phyloP scores from a whole-genome alignment of 768 basidiomycete genomes.

The Amanita rimosa region DNA sequence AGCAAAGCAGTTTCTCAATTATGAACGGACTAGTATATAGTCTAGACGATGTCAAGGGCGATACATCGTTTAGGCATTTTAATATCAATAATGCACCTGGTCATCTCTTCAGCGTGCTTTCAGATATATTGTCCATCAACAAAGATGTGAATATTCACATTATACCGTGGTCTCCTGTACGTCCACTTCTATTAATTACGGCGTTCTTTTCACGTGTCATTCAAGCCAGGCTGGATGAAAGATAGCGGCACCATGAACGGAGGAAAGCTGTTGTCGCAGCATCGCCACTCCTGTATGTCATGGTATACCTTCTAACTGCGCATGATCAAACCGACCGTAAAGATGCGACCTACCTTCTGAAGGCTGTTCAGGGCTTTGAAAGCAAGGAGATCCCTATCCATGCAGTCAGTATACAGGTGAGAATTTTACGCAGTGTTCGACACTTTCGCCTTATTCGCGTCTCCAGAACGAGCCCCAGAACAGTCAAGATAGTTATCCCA shows the following conservation, averaged over 20 bases:
- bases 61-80: slow-evolving; percentile 47
- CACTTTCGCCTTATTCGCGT: not conserved
- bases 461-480: slow-evolving; percentile 37
- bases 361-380: slow-evolving; percentile 59
- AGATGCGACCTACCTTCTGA: slow-evolving; percentile 69
- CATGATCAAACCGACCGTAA: not conserved
- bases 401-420: slow-evolving; percentile 45
- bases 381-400: slow-evolving; percentile 48
- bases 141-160: slow-evolving; percentile 41
- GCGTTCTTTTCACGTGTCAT: slow-evolving; percentile 1
- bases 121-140: slow-evolving; percentile 54
- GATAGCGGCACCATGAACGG: slow-evolving; percentile 54
- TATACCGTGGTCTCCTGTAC: slow-evolving; percentile 67
- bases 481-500: slow-evolving; percentile 59
- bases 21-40: slow-evolving; percentile 37
- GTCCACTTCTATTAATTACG: slow-evolving; percentile 9
- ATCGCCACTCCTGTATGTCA: slow-evolving; percentile 34
- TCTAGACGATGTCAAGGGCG: slow-evolving; percentile 50
- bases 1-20: not conserved
- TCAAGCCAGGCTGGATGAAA: slow-evolving; percentile 77
- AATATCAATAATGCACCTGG: slow-evolving; percentile 47
- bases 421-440: not conserved
- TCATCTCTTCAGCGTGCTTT: slow-evolving; percentile 50
- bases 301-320: not conserved
- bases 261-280: slow-evolving; percentile 41